Conservation (phyloP, 345 rosid genomes). For the Gossypium turneri region DNA sequence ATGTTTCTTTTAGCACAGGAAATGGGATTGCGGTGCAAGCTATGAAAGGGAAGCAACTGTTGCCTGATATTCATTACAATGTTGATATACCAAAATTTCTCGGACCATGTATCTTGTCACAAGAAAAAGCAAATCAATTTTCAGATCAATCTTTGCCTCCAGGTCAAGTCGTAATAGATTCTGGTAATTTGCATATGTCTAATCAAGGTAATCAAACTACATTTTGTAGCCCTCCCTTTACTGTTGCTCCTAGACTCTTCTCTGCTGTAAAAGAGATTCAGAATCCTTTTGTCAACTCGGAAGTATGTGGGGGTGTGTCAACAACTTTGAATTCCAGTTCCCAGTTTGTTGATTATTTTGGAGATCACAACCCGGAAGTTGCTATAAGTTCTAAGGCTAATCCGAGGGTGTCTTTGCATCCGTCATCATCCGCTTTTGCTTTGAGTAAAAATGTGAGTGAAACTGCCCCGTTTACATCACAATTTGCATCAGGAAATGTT, state of each 20-base stretch:
- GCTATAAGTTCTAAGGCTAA: constrained; percentile 25
- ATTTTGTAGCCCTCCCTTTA: constrained; percentile 7
- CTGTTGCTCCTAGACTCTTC: constrained; percentile 22
- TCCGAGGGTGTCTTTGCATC: constrained; percentile 21
- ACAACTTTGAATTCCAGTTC: constrained; percentile 21
- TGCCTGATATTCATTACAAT: constrained; percentile 15
- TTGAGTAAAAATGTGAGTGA: constrained; percentile 22
- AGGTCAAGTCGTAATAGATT: constrained; percentile 17
- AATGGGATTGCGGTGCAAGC: constrained; percentile 23
- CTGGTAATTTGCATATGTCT: constrained; percentile 15
- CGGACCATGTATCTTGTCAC: constrained; percentile 20
- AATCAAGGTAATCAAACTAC: constrained; percentile 24
- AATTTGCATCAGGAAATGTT: constrained; percentile 24
- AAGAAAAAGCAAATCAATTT: constrained; percentile 23
- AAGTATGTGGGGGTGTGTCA: constrained; percentile 13
- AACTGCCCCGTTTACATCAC: constrained; percentile 22
- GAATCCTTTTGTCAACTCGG: constrained; percentile 24
- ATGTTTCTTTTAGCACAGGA: constrained; percentile 20
- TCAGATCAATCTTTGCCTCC: constrained; percentile 22
- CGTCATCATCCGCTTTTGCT: constrained; percentile 29
- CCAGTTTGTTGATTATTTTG: constrained; percentile 24
- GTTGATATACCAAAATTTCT: constrained; percentile 17
- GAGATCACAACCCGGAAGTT: constrained; percentile 24
- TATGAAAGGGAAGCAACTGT: constrained; percentile 20
- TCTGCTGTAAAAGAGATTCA: constrained; percentile 20